Evolutionary conservation across 208 protist species (phyloP), one percentile per base, ranked within the genome.

Genomic region (Leishmania braziliensis): DNA sequence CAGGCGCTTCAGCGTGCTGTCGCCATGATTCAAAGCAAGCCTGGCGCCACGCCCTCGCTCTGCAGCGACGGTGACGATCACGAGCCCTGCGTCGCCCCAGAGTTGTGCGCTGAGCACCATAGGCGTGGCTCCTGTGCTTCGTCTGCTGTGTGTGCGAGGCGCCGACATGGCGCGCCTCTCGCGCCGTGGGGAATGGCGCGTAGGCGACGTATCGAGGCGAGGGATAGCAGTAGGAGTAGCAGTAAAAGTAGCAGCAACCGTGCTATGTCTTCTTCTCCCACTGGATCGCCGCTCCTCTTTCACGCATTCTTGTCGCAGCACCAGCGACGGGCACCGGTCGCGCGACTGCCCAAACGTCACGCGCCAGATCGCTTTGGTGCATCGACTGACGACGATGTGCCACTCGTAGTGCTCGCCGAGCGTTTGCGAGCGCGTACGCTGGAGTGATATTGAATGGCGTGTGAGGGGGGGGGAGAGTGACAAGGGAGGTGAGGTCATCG

Each of bases 331-430:
- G 12, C 46, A 76, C 29, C 29, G 4, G n/a, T 5, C 72, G n/a
- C 43, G 33, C 16, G 33, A n/a, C 72, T 36, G 51, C 50, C 51
- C 51, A 62, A 62, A 5, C 50, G 53, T 14, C 46, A 53, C 46
- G 48, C 46, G n/a, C 16, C 20, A 26, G 46, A 20, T 46, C 12
- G 43, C 69, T 20, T 26, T 62, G 51, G 2, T 76, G 72, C n/a
- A 2, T 9, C 2, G 26, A 53, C 8, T 16, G 74, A 79, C 53
- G 80, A 29, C 33, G 74, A 83, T 43, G 20, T 75, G 18, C 80
- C 74, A 29, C 74, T 83, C 33, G 53, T 51, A 48, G 23, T n/a
- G 8, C 23, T 83, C 58, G 65, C 66, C 8, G 12, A 65, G 26
- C 39, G 56, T 36, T 33, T 36, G 36, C 58, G 56, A 50, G 56